phyloP scores from a whole-genome alignment of 495 filamentous ascomycete genomes.

The Monascus purpureus region DNA sequence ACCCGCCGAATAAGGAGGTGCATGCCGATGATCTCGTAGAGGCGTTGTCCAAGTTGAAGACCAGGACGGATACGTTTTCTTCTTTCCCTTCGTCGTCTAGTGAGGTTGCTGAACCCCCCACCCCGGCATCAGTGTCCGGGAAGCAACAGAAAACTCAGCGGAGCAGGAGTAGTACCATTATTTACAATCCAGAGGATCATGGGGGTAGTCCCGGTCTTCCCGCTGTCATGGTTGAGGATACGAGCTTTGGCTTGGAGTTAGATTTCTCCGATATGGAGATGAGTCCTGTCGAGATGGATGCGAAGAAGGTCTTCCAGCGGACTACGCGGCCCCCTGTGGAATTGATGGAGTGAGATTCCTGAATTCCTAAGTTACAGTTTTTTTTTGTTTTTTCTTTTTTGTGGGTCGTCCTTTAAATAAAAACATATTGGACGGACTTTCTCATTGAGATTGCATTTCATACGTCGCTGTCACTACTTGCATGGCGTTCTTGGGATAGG shows the following conservation, averaged over 20 bases:
- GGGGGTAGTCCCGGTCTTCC: slow-evolving; percentile 66
- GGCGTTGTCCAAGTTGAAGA: slow-evolving; percentile 58
- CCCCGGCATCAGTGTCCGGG: slow-evolving; percentile 21
- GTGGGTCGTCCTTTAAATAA: too few relatives aligned
- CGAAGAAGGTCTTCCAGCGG: slow-evolving; percentile 51
- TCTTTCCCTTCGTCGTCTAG: background rate
- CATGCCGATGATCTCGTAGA: slow-evolving; percentile 78
- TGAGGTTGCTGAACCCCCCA: slow-evolving; percentile 15
- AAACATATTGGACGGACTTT: too few relatives aligned
- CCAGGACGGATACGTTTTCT: slow-evolving; percentile 2
- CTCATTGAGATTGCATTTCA: too few relatives aligned
- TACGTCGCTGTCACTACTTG: too few relatives aligned
- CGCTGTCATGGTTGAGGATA: slow-evolving; percentile 84
- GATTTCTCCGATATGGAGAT: slow-evolving; percentile 18
- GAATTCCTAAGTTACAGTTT: slow-evolving; percentile 2
- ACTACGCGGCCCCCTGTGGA: slow-evolving; percentile 82
- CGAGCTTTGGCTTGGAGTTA: slow-evolving; percentile 42
- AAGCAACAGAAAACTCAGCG: too few relatives aligned
- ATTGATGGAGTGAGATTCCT: slow-evolving; percentile 48
- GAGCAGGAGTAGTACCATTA: slow-evolving; percentile 51
- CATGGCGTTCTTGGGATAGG: too few relatives aligned
- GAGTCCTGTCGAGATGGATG: slow-evolving; percentile 27
- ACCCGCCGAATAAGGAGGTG: slow-evolving; percentile 84
- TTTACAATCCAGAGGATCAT: slow-evolving; percentile 64
- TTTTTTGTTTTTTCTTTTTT: slow-evolving; percentile 3